Conservation (phyloP, 1,284 basidiomycete species). For the Ganoderma leucocontextum region DNA sequence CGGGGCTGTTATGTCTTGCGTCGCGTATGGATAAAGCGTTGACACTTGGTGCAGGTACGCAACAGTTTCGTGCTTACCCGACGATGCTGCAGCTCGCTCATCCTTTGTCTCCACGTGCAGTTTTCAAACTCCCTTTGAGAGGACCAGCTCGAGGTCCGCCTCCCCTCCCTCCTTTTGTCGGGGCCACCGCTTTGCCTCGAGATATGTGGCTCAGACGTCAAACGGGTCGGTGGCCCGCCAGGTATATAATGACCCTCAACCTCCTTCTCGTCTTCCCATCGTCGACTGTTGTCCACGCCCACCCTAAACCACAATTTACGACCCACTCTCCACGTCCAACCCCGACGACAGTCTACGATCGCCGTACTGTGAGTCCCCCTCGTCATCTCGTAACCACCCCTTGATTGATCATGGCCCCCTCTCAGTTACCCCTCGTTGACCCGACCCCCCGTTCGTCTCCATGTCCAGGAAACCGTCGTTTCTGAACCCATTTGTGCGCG, state of each 20-base stretch:
- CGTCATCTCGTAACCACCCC: background rate
- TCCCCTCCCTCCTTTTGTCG: background rate
- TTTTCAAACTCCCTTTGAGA: constrained; percentile 6
- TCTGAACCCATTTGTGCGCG: constrained; percentile 19
- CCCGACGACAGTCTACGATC: background rate
- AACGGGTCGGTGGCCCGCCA: background rate
- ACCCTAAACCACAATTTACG: background rate
- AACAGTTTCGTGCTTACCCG: background rate
- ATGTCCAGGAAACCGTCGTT: constrained; percentile 13
- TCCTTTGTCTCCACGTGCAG: constrained; percentile 3
- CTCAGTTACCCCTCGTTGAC: background rate
- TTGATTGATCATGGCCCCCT: background rate
- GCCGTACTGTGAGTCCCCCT: constrained; percentile 6
- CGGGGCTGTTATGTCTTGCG: background rate
- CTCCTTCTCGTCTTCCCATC: background rate
- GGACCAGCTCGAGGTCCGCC: background rate
- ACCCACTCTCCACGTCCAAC: background rate
- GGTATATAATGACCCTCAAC: background rate
- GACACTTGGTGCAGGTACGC: background rate
- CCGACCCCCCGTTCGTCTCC: background rate
- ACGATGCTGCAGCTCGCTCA: constrained; percentile 1
- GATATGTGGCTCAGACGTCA: background rate
- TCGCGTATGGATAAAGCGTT: background rate
- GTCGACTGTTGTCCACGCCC: background rate
- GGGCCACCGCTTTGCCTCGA: background rate